A percentile compares a stretch with the other conserved stretches of the same genome.
Conservation (phyloP, 306 rosid genomes). For the Dalbergia cochinchinensis region DNA sequence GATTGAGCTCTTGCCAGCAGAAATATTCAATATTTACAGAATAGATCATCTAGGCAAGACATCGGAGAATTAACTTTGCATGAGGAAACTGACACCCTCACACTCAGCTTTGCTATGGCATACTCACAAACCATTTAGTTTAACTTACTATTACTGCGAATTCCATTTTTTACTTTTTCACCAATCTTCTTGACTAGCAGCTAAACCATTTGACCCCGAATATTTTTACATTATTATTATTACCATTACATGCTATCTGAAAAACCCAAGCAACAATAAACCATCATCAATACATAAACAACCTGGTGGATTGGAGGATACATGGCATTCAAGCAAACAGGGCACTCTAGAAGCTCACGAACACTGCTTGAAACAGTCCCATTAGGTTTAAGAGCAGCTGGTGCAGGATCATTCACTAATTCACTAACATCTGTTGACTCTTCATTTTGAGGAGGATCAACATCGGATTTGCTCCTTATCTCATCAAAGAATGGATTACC, state of each 20-base stretch:
- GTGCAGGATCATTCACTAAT: slow-evolving; percentile 66
- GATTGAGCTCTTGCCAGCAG: not conserved
- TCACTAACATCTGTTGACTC: slow-evolving; percentile 69
- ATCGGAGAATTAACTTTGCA: slow-evolving; percentile 6
- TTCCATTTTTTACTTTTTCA: not conserved
- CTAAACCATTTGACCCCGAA: slow-evolving; percentile 6
- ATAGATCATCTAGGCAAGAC: slow-evolving; percentile 27
- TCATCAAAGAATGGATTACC: slow-evolving; percentile 77
- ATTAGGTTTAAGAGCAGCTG: slow-evolving; percentile 60
- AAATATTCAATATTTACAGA: slow-evolving; percentile 2
- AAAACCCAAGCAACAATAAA: slow-evolving; percentile 30
- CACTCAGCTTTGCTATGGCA: slow-evolving; percentile 9
- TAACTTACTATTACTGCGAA: not conserved
- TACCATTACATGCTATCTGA: not conserved
- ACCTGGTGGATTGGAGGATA: slow-evolving; percentile 99
- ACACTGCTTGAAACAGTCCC: slow-evolving; percentile 82
- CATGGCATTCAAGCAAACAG: slow-evolving; percentile 93
- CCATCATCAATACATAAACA: slow-evolving; percentile 29
- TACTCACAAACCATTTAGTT: not conserved
- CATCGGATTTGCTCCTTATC: slow-evolving; percentile 72
- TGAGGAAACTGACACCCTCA: slow-evolving; percentile 7
- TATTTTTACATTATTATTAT: not conserved
- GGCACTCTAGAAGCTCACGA: slow-evolving; percentile 94
- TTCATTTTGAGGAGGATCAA: slow-evolving; percentile 83
- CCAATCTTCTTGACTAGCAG: slow-evolving; percentile 26